Evolutionary conservation across 768 basidiomycete genomes (phyloP), one percentile per base, ranked within the genome.

Genomic region (Lactifluus volemus): DNA sequence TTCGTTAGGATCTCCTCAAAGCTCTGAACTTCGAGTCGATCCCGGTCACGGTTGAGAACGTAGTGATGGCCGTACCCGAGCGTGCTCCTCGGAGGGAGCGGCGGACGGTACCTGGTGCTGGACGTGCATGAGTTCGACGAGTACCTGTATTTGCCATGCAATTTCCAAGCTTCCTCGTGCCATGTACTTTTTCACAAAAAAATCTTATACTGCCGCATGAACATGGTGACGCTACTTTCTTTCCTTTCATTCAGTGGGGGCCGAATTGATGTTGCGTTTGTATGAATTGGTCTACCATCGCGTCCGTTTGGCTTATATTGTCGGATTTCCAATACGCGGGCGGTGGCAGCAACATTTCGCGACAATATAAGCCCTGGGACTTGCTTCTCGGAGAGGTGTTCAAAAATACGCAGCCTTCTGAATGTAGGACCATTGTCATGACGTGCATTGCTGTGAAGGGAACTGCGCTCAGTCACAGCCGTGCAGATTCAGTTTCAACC

Each of bases 11-110:
- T 58, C 88, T 99, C 71, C 88, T 98, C 70, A 82, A 84, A 64
- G 77, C 87, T 38, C 85, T 99, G 74, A 96, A 97, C 84, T 94
- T 98, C 76, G 97, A 97, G 74, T 81, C 81, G n/a, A 86, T 99
- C 75, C 72, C 80, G 55, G 88, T 92, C 74, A 86, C 68, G 63
- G 82, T 94, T 65, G 81, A 85, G 58, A 74, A 71, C 41, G 86
- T 86, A 62, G 79, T 87, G 47, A 74, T 84, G 56, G 82, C 81
- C 25, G 78, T 76, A 44, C 82, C 85, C 0, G 89, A 91, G 71
- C 86, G 90, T 65, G 79, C 79, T 10, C 83, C 81, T 30, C 81
- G 89, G 64, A 81, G 89, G 67, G 87, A 89, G 74, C 81, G 88
- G 71, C 81, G 88, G 71, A 84, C 74, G 68, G 91, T 92, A 12